These are phyloP conservation scores for Sporothrix pseudoabietina DNA, from an alignment of 2,329 filamentous ascomycete species.

Conservation along the genomic window DNA sequence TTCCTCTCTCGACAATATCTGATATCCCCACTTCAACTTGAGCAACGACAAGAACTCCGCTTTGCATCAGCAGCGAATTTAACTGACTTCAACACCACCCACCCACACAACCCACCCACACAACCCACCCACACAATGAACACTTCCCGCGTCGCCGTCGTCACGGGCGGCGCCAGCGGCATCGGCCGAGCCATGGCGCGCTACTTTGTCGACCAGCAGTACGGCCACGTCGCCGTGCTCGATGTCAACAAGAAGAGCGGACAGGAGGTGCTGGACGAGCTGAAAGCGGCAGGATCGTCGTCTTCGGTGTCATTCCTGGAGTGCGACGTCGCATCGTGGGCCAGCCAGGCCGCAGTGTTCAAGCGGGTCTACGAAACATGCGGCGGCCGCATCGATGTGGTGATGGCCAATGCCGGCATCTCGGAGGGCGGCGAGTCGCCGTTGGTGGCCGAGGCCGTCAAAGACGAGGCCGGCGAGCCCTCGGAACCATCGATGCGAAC, in stretches of 20 bases:
- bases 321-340: conserved; percentile 46
- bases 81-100: background rate
- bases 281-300: conserved; percentile 34
- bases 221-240: conserved; percentile 40
- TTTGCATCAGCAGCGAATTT: no score
- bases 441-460: conserved; percentile 36
- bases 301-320: conserved; percentile 39
- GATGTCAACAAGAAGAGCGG: conserved; percentile 42
- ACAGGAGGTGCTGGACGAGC: conserved; percentile 35
- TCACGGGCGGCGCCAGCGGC: conserved; percentile 45
- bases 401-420: conserved; percentile 55
- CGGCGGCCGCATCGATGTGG: conserved; percentile 46
- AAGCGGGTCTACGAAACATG: conserved; percentile 34
- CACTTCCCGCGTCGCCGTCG: conserved; percentile 37
- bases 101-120: background rate
- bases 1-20: background rate
- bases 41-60: no score
- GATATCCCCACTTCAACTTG: background rate
- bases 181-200: conserved; percentile 43
- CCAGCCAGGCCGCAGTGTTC: conserved; percentile 40
- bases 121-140: conserved; percentile 6
- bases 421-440: conserved; percentile 45
- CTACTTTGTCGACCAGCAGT: conserved; percentile 43
- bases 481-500: conserved; percentile 43
- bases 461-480: conserved; percentile 37